Evolutionary conservation across 2,329 filamentous ascomycete genomes (phyloP), one percentile per base, ranked within the genome.

Genomic region (Fusarium goolgardi): DNA sequence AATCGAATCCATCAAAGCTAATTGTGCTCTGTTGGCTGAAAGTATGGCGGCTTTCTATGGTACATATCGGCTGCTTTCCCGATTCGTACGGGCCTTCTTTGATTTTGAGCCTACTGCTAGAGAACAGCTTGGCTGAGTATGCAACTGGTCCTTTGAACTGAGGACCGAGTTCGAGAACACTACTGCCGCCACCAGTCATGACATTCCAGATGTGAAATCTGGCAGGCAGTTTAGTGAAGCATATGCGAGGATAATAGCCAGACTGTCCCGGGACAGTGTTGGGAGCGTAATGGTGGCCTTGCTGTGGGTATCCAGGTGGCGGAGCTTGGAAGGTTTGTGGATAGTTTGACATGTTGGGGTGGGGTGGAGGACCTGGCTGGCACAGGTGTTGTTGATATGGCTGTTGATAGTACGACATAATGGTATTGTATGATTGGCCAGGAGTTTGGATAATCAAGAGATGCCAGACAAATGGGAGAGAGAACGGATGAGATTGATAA

Each of bases 51-150:
- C 57, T 60, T 6, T 60, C 57, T 0, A 60, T 59, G 6, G 57
- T 51, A 5, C 57, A 60, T 0, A 51, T 20, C 0, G 31, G 54
- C 1, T 51, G 3, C 0, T 31, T 25, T 1, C 8, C 54, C 3
- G 57, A 60, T 10, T 50, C 20, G 12, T 60, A 59, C 11, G 54
- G 25, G 1, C 57, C 57, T 1, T 60, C 31, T 1, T 60, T 60
- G 12, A 60, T 34, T 7, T 59, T 60, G 12, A 60, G 44, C 6
- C 44, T 34, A 11, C 44, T 60, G n/a, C 57, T 60, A 1, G 54
- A 59, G 37, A 59, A 59, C 35, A 59, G 44, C 4, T 59, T 60
- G 12, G 54, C 57, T 2, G 54, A 60, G 15, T 59, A 60, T 1
- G 54, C 44, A 2, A 59, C 37, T 4, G 25, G 32, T 3, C 31